A percentile compares a stretch with the other conserved stretches of the same genome.
Evolutionary conservation across 768 basidiomycete species (phyloP).

Genomic region (Galerina marginata): DNA sequence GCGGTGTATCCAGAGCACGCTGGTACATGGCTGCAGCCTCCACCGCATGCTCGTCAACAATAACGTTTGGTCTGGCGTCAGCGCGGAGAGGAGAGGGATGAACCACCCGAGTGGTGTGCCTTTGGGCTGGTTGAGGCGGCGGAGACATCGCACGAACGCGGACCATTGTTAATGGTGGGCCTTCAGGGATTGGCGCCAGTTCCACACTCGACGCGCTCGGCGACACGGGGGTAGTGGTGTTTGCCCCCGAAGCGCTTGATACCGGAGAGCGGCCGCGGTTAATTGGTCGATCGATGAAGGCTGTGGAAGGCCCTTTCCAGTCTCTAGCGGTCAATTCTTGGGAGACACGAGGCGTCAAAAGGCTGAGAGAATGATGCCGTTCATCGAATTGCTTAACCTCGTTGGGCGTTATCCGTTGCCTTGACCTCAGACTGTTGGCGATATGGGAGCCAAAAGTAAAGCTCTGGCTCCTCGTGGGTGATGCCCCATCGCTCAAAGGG

Average conservation of each 20-base stretch:
- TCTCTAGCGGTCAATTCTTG: slow-evolving; percentile 30
- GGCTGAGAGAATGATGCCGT: background rate
- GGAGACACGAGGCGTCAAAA: background rate
- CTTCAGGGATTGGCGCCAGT: slow-evolving; percentile 18
- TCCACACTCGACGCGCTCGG: background rate
- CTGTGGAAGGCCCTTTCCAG: slow-evolving; percentile 31
- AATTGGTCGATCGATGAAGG: slow-evolving; percentile 29
- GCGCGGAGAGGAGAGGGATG: slow-evolving; percentile 37
- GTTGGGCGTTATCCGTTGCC: slow-evolving; percentile 4
- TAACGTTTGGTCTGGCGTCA: slow-evolving; percentile 23
- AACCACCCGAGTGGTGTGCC: slow-evolving; percentile 20
- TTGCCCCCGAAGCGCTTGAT: slow-evolving; percentile 13
- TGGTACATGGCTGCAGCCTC: slow-evolving; percentile 32
- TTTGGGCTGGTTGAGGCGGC: slow-evolving; percentile 25
- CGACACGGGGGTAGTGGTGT: slow-evolving; percentile 13
- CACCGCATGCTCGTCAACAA: slow-evolving; percentile 14
- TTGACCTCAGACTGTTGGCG: slow-evolving; percentile 8
- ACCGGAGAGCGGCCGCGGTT: slow-evolving; percentile 18
- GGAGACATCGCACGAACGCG: slow-evolving; percentile 34
- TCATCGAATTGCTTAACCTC: background rate
- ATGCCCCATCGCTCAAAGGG: slow-evolving; percentile 18
- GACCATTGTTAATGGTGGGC: slow-evolving; percentile 36
- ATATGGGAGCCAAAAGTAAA: slow-evolving; percentile 30
- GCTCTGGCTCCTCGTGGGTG: slow-evolving; percentile 34
- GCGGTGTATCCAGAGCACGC: slow-evolving; percentile 40